phyloP scores from a whole-genome alignment of 1,284 basidiomycete genomes.

The Cryptococcus jaspeensis region DNA sequence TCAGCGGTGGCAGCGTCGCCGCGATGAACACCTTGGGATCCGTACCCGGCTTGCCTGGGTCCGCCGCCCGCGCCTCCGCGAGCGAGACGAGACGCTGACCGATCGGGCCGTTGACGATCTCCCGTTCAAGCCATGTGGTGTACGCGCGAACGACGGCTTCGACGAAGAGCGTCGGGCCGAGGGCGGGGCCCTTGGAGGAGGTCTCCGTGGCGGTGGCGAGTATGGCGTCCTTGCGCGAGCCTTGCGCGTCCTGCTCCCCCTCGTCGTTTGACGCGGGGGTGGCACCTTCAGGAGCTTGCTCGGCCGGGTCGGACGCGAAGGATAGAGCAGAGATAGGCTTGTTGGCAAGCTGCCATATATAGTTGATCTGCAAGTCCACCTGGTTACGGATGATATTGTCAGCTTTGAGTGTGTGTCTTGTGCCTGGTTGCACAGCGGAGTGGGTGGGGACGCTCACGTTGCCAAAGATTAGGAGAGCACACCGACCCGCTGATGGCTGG shows the following conservation, averaged over 20 bases:
- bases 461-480: slow-evolving; percentile 42
- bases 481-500: slow-evolving; percentile 29
- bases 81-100: slow-evolving; percentile 19
- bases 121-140: slow-evolving; percentile 37
- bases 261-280: background rate
- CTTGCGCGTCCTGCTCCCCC: background rate
- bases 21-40: slow-evolving; percentile 36
- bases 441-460: slow-evolving; percentile 28
- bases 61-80: background rate
- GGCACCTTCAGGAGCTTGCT: background rate
- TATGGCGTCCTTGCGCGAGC: slow-evolving; percentile 1
- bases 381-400: slow-evolving; percentile 14
- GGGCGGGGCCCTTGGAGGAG: slow-evolving; percentile 32
- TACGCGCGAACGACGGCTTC: slow-evolving; percentile 34
- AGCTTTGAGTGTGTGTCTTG: background rate
- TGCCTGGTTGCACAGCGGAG: background rate
- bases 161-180: slow-evolving; percentile 43
- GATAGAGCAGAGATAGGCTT: slow-evolving; percentile 34
- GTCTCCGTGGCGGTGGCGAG: slow-evolving; percentile 43
- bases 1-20: slow-evolving; percentile 41
- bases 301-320: slow-evolving; percentile 6
- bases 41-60: background rate
- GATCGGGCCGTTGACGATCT: slow-evolving; percentile 44
- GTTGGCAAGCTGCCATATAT: slow-evolving; percentile 45
- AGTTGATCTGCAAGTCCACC: slow-evolving; percentile 50